These are phyloP conservation scores for Didymella keratinophila DNA, from an alignment of 2,329 filamentous ascomycete genomes.

Conservation along the genomic window DNA sequence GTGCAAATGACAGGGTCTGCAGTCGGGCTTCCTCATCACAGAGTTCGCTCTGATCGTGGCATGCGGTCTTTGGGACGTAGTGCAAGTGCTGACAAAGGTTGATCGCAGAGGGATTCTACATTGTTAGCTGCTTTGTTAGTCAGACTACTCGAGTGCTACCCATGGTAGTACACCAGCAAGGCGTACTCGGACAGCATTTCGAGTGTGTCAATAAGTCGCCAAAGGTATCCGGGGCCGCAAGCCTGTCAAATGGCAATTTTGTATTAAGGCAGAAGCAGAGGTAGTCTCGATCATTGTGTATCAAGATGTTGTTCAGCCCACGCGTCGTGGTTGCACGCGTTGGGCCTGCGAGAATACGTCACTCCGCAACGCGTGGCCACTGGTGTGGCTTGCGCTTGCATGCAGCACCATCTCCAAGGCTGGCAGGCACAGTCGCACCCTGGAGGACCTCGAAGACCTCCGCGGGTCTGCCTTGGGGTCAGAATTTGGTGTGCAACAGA, in stretches of 20 bases:
- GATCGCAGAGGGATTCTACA: background rate
- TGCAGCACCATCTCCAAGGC: too few species aligned
- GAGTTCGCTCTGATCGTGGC: too few species aligned
- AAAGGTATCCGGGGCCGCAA: background rate
- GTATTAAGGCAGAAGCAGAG: too few species aligned
- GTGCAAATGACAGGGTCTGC: too few species aligned
- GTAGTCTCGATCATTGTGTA: too few species aligned
- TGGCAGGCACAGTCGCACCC: slow-evolving; percentile 1
- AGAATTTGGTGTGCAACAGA: background rate
- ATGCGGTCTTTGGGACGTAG: too few species aligned
- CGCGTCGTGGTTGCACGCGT: background rate
- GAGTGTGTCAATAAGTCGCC: background rate
- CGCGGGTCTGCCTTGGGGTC: slow-evolving; percentile 1
- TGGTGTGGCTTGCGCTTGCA: slow-evolving; percentile 1
- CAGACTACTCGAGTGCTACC: background rate
- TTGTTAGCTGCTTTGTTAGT: background rate
- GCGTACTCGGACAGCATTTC: background rate
- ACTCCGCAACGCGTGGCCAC: slow-evolving; percentile 4
- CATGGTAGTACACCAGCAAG: background rate
- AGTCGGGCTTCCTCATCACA: too few species aligned
- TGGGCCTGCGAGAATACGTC: background rate
- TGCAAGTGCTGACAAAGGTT: background rate
- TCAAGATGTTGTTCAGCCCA: background rate
- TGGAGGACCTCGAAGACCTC: background rate
- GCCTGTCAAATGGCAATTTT: background rate